Evolutionary conservation across 495 filamentous ascomycete genomes (phyloP).

Genomic region (Aspergillus hancockii): DNA sequence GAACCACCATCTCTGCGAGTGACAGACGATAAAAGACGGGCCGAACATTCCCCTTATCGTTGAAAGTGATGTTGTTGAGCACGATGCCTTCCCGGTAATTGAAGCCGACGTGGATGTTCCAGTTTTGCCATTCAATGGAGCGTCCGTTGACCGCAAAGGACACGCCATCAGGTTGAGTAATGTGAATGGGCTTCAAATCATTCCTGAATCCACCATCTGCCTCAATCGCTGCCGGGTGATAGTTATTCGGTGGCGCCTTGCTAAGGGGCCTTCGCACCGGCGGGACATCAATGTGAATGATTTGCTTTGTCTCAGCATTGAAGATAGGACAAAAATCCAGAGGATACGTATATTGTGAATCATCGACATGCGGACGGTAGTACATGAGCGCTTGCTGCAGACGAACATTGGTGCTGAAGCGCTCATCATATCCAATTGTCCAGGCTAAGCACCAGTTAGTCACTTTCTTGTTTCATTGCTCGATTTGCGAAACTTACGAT

Average conservation of each 20-base stretch:
- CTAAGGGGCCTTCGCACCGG: slow-evolving; percentile 76
- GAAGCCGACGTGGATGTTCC: slow-evolving; percentile 92
- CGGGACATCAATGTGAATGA: slow-evolving; percentile 89
- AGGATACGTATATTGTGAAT: slow-evolving; percentile 88
- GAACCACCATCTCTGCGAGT: slow-evolving; percentile 94
- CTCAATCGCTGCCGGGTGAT: slow-evolving; percentile 73
- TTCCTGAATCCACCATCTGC: slow-evolving; percentile 74
- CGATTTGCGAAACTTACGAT: slow-evolving; percentile 56
- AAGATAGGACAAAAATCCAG: slow-evolving; percentile 95
- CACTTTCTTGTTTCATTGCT: not conserved
- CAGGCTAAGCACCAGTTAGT: slow-evolving; percentile 59
- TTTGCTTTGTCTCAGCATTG: slow-evolving; percentile 78
- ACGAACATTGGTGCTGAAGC: slow-evolving; percentile 76
- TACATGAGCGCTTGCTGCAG: slow-evolving; percentile 96
- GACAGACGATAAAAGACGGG: slow-evolving; percentile 91
- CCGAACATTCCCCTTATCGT: slow-evolving; percentile 79
- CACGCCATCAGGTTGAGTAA: slow-evolving; percentile 92
- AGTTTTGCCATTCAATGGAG: slow-evolving; percentile 90
- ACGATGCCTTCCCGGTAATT: slow-evolving; percentile 95
- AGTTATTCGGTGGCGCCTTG: slow-evolving; percentile 75
- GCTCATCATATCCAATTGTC: slow-evolving; percentile 95
- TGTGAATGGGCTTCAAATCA: slow-evolving; percentile 89
- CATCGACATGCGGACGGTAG: slow-evolving; percentile 83
- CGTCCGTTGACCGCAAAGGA: slow-evolving; percentile 83
- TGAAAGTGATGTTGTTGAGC: slow-evolving; percentile 87